Evolutionary conservation across 148 eudicot genomes (phyloP), one percentile per base, ranked within the genome.

Genomic region (Heliosperma pusillum): DNA sequence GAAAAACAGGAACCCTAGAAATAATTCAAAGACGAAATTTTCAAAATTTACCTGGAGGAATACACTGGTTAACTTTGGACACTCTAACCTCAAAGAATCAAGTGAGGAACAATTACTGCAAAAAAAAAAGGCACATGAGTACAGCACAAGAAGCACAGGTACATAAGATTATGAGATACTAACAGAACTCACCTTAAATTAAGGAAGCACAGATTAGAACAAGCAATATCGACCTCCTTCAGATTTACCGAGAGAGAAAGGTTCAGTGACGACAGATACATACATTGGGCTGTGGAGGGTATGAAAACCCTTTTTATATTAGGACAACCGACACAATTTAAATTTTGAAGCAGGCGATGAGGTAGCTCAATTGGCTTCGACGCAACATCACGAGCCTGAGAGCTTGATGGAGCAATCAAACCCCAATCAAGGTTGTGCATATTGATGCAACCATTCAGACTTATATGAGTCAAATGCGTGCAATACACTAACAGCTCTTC

Each of bases 401-500:
- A 74, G 55, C 57, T 57, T 74, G 80, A 74, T 5, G 79, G 73
- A 71, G 71, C 79, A 50, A 81, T 78, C 71, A 72, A 82, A 33
- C 92, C 89, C 98, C 98, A 91, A 74, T 90, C 61, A 26, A 94
- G 89, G 70, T 94, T 97, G 72, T 94, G 98, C 97, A 94, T 88
- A 81, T 94, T 88, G 24, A 79, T 87, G 82, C 93, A 94, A 21
- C 98, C 98, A 82, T 94, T 94, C 82, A 94, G 79, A 80, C 96
- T 94, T 76, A 94, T 85, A 80, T 90, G 98, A 44, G 96, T 94
- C 56, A 94, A 84, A 77, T 88, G 91, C 11, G 85, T 89, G 71
- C 98, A 94, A 66, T 82, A 78, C 71, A 89, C 90, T 80, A 94
- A 87, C 80, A 94, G 84, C 83, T 91, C 93, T 81, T 94, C 96